phyloP scores from a whole-genome alignment of 768 basidiomycete genomes.

The button mushroom (Agaricus bisporus) region DNA sequence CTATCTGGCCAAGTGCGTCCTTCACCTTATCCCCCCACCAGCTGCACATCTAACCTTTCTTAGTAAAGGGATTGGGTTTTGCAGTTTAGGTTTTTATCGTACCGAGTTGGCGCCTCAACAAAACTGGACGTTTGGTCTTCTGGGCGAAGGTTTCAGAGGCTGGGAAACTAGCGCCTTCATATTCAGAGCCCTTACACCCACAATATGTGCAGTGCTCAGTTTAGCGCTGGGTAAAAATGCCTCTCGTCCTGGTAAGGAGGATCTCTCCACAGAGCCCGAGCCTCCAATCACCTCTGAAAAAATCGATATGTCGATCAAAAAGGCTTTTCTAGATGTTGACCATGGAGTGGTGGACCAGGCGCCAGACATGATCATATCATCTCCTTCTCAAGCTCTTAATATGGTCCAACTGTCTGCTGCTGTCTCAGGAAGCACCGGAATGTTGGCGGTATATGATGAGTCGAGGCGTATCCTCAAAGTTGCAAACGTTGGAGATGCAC shows the following conservation, averaged over 20 bases:
- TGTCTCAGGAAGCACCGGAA: constrained; percentile 21
- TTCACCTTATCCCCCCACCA: neutral
- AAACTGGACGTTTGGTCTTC: neutral
- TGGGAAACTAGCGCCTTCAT: constrained; percentile 5
- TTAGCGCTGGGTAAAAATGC: neutral
- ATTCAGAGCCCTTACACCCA: constrained; percentile 1
- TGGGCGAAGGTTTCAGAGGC: constrained; percentile 2
- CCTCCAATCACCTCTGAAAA: neutral
- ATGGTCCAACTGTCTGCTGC: constrained; percentile 24
- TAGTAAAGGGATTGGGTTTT: constrained; percentile 1
- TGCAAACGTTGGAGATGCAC: constrained; percentile 34
- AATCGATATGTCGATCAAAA: neutral
- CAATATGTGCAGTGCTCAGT: neutral
- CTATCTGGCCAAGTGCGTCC: constrained; percentile 1
- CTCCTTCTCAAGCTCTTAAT: constrained; percentile 16
- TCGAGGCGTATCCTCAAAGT: constrained; percentile 27
- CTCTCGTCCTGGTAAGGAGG: neutral
- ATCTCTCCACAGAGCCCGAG: neutral
- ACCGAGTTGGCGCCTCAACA: neutral
- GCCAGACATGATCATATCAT: constrained; percentile 17
- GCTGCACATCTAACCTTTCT: neutral
- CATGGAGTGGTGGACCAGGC: constrained; percentile 24
- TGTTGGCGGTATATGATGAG: constrained; percentile 31
- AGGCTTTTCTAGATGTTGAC: constrained; percentile 19
- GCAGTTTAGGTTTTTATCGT: neutral